Conservation (phyloP, 768 basidiomycete species). For the Boletus reticuloceps region DNA sequence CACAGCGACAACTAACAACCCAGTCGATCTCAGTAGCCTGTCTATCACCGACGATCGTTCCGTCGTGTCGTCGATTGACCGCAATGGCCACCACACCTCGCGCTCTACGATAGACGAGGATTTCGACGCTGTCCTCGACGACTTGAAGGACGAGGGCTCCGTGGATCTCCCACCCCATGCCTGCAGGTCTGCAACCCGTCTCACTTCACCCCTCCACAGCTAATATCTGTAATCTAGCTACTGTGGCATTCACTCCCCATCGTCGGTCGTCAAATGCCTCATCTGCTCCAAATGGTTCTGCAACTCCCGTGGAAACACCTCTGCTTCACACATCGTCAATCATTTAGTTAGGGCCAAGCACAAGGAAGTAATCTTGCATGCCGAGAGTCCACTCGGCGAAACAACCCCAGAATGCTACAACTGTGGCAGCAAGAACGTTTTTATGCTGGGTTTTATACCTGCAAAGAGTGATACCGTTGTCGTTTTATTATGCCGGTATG, state of each 20-base stretch:
- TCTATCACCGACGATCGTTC: constrained; percentile 66
- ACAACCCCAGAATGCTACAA: constrained; percentile 99
- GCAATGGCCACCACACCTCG: constrained; percentile 35
- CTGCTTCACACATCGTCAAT: constrained; percentile 98
- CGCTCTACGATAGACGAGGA: constrained; percentile 65
- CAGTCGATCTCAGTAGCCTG: constrained; percentile 64
- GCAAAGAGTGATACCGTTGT: constrained; percentile 99
- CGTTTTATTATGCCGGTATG: constrained; percentile 92
- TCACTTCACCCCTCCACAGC: constrained; percentile 1
- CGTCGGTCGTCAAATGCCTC: constrained; percentile 94
- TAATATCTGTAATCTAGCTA: constrained; percentile 54
- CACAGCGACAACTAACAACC: constrained; percentile 62
- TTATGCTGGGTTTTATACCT: constrained; percentile 98
- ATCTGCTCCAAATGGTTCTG: constrained; percentile 97
- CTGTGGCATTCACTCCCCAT: constrained; percentile 96
- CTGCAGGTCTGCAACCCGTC: constrained; percentile 68
- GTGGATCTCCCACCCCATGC: constrained; percentile 89
- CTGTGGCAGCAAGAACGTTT: constrained; percentile 98
- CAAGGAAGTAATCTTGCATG: constrained; percentile 96
- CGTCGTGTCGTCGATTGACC: constrained; percentile 38
- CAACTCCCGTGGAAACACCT: constrained; percentile 97
- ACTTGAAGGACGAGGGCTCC: constrained; percentile 76
- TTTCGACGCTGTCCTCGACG: constrained; percentile 86
- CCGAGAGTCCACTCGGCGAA: constrained; percentile 93
- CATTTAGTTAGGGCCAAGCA: constrained; percentile 99